Percentiles rank a stretch among this genome's conserved stretches.
Conservation (phyloP, 176 grass and related monocot species). For the Secale cereale region DNA sequence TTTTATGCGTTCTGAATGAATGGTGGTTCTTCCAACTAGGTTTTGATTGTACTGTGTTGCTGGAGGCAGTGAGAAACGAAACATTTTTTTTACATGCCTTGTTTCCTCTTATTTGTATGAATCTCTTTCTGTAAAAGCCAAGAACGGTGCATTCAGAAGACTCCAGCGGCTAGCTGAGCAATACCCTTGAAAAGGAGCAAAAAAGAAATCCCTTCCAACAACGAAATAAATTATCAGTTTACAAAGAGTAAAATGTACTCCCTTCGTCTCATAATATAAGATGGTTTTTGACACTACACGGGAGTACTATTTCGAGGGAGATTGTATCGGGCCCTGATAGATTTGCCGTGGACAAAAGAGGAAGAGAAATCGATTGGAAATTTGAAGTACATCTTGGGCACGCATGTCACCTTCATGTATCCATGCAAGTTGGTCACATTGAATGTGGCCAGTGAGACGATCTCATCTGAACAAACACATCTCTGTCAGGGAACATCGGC, state of each 20-base stretch:
- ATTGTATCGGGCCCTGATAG: neutral
- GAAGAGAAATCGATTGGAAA: neutral
- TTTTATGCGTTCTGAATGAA: slow-evolving; percentile 13
- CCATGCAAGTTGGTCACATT: neutral
- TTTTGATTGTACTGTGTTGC: slow-evolving; percentile 14
- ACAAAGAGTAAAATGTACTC: neutral
- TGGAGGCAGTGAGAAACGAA: neutral
- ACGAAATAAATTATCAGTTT: neutral
- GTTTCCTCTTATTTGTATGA: neutral
- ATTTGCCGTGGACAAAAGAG: neutral
- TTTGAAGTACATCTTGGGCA: neutral
- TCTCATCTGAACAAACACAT: neutral
- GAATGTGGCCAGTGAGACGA: neutral
- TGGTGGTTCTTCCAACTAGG: neutral
- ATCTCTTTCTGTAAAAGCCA: neutral
- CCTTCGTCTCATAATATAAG: too few relatives aligned
- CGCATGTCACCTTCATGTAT: neutral
- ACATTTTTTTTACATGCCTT: neutral
- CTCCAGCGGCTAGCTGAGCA: neutral
- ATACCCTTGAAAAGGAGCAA: neutral
- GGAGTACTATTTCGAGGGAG: neutral
- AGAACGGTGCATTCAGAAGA: neutral
- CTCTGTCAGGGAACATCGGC: slow-evolving; percentile 2
- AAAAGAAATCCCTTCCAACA: neutral
- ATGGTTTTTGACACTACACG: too few relatives aligned